Evolutionary conservation across 768 basidiomycete species (phyloP).

Genomic region (Mycena galopus): DNA sequence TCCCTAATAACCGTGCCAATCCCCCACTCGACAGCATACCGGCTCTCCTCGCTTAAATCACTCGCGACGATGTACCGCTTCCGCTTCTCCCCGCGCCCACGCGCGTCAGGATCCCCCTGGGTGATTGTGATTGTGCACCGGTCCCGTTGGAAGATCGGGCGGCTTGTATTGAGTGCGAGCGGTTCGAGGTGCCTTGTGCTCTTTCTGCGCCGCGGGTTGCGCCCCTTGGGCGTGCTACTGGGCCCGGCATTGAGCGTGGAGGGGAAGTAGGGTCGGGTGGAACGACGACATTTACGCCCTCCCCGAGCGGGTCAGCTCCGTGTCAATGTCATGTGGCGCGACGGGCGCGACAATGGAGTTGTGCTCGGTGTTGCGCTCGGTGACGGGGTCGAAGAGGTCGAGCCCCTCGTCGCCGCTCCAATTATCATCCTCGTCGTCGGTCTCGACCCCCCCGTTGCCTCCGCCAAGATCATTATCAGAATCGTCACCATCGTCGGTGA

Average conservation of each 20-base stretch:
- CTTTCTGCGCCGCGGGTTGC: conserved; percentile 69
- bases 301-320: conserved; percentile 81
- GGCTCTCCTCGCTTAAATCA: conserved; percentile 93
- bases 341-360: conserved; percentile 71
- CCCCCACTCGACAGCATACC: conserved; percentile 98
- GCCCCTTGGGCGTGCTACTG: conserved; percentile 50
- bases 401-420: conserved; percentile 63
- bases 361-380: conserved; percentile 89
- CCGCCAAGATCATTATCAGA: conserved; percentile 74
- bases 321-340: conserved; percentile 66
- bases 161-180: conserved; percentile 73
- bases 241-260: conserved; percentile 69
- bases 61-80: conserved; percentile 91
- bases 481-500: conserved; percentile 65
- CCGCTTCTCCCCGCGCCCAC: conserved; percentile 64
- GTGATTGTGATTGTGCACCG: conserved; percentile 90
- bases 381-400: conserved; percentile 79
- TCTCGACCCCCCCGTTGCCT: conserved; percentile 48
- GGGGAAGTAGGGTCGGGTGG: conserved; percentile 89
- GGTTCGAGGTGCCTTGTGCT: conserved; percentile 71
- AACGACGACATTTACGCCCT: conserved; percentile 91
- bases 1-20: conserved; percentile 96
- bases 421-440: conserved; percentile 64
- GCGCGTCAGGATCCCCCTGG: conserved; percentile 83
- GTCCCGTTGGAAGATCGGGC: conserved; percentile 91